phyloP scores from a whole-genome alignment of 2,329 filamentous ascomycete species.

The Aureobasidium sp. region DNA sequence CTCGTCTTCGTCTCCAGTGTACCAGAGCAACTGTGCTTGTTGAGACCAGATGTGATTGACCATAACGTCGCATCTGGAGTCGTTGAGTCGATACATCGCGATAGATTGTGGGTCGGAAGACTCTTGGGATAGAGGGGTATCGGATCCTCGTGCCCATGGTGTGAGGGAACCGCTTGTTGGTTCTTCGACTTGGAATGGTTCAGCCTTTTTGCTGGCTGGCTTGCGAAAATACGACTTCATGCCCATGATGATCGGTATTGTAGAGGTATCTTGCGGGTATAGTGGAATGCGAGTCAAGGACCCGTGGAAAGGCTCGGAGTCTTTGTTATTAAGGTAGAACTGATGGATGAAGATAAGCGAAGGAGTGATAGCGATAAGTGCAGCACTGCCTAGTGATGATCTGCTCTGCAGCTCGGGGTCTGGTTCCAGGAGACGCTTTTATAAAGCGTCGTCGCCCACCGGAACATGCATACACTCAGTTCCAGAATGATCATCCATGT shows the following conservation, averaged over 20 bases:
- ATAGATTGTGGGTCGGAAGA: background rate
- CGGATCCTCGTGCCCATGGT: background rate
- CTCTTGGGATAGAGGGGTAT: background rate
- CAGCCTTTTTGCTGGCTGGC: background rate
- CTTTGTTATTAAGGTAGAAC: too few relatives aligned
- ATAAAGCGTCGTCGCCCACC: background rate
- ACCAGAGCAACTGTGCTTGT: constrained; percentile 64
- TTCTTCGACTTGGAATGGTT: background rate
- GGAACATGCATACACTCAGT: background rate
- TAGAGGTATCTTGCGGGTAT: background rate
- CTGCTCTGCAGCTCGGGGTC: background rate
- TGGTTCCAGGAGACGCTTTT: background rate
- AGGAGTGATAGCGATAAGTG: too few relatives aligned
- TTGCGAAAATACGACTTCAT: background rate
- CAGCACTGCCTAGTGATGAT: too few relatives aligned
- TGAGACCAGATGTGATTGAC: constrained; percentile 70
- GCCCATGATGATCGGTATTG: background rate
- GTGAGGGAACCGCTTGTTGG: background rate
- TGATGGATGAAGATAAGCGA: background rate
- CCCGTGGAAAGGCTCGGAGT: too few relatives aligned
- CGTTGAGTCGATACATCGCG: constrained; percentile 37
- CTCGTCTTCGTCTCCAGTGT: constrained; percentile 51
- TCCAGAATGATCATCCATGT: background rate
- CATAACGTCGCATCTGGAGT: constrained; percentile 68
- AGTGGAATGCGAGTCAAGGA: too few relatives aligned